Evolutionary conservation across 208 protist genomes (phyloP).

Genomic region (Acanthamoeba polyphaga): DNA sequence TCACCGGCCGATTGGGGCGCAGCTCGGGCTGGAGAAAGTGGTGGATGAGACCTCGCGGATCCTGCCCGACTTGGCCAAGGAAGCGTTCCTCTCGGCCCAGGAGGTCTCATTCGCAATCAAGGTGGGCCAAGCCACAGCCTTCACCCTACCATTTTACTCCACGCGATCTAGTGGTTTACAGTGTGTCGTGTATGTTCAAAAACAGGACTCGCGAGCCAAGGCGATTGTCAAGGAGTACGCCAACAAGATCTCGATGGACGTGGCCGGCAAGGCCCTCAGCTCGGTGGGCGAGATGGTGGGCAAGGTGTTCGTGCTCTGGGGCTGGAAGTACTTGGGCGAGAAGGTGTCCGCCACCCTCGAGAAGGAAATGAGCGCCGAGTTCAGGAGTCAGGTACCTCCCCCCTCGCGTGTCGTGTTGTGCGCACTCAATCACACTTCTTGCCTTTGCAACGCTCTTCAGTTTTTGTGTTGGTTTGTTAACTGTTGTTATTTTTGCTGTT

Average conservation of each 20-base stretch:
- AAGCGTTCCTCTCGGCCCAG: constrained; percentile 65
- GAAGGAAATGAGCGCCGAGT: constrained; percentile 67
- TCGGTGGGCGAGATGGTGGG: constrained; percentile 71
- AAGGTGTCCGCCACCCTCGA: constrained; percentile 39
- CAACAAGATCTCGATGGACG: constrained; percentile 63
- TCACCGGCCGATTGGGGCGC: too few species aligned
- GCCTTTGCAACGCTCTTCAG: neutral
- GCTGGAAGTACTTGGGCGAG: constrained; percentile 68
- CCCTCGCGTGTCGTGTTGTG: neutral
- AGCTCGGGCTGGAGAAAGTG: constrained; percentile 44
- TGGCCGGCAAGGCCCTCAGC: constrained; percentile 44
- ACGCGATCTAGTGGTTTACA: too few species aligned
- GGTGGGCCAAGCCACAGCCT: neutral
- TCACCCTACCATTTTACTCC: too few species aligned
- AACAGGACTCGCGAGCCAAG: constrained; percentile 5
- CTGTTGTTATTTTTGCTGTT: neutral
- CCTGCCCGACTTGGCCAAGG: constrained; percentile 66
- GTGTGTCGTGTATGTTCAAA: too few species aligned
- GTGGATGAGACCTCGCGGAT: constrained; percentile 63
- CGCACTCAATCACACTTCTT: too few species aligned
- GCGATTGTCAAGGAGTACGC: constrained; percentile 67
- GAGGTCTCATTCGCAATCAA: constrained; percentile 27
- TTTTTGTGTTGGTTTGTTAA: too few species aligned
- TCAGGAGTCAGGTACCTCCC: neutral
- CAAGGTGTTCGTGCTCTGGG: constrained; percentile 61